phyloP scores from a whole-genome alignment of 2,329 filamentous ascomycete species.

The Cyphellophora europaea region DNA sequence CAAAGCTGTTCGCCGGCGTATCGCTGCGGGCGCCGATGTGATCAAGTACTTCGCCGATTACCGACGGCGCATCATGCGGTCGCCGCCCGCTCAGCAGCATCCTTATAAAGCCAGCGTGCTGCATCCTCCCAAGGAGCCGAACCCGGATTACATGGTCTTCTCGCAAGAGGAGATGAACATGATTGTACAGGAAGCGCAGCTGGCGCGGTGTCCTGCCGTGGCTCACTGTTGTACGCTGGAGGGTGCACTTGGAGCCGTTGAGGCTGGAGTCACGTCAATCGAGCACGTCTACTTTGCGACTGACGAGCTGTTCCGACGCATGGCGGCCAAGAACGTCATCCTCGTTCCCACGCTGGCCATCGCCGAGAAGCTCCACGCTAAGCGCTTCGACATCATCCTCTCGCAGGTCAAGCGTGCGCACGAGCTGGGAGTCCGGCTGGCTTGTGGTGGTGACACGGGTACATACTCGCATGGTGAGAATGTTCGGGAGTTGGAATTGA shows the following conservation, averaged over 20 bases:
- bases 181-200: constrained; percentile 38
- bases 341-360: constrained; percentile 46
- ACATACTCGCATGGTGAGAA: constrained; percentile 45
- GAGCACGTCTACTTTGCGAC: constrained; percentile 35
- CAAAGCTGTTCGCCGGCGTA: no score
- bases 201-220: constrained; percentile 32
- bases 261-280: constrained; percentile 38
- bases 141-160: no score
- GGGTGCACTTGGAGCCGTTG: constrained; percentile 35
- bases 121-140: no score
- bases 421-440: constrained; percentile 39
- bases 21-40: no score
- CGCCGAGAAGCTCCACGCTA: constrained; percentile 25
- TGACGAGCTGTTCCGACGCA: constrained; percentile 33
- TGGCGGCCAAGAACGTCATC: constrained; percentile 36
- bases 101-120: no score
- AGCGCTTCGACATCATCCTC: constrained; percentile 23
- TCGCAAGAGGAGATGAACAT: no score
- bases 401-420: constrained; percentile 35
- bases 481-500: constrained; percentile 44
- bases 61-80: no score
- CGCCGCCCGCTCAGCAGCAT: no score
- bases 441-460: constrained; percentile 46
- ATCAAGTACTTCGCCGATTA: no score
- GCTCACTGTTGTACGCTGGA: constrained; percentile 34